These are phyloP conservation scores for Stachybotrys chartarum DNA, from an alignment of 2,329 filamentous ascomycete species.

Conservation along the genomic window DNA sequence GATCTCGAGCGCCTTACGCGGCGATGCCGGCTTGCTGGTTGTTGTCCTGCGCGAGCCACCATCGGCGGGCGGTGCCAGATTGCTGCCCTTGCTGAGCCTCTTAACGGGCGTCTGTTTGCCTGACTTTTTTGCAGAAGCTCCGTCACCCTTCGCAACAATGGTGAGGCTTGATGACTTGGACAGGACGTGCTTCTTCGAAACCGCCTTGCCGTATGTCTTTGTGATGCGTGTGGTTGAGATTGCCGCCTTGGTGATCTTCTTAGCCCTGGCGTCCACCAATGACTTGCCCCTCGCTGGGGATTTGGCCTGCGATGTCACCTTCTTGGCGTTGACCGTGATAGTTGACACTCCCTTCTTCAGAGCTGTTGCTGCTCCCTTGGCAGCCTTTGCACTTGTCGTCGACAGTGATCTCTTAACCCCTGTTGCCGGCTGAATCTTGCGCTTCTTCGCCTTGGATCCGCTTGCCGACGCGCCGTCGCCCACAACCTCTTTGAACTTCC, in stretches of 20 bases:
- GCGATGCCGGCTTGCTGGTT: slow-evolving; percentile 2
- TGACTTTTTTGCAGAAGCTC: slow-evolving; percentile 4
- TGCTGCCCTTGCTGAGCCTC: slow-evolving; percentile 1
- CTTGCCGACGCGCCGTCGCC: slow-evolving; percentile 29
- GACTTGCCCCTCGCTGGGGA: slow-evolving; percentile 16
- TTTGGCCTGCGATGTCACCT: slow-evolving; percentile 15
- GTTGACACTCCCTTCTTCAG: slow-evolving; percentile 28
- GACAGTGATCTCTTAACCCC: slow-evolving; percentile 27
- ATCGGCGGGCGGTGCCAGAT: slow-evolving; percentile 2
- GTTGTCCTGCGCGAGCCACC: not conserved
- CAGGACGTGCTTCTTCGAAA: slow-evolving; percentile 12
- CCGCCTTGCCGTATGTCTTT: slow-evolving; percentile 18
- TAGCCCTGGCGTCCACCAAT: slow-evolving; percentile 15
- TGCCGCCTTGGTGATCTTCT: slow-evolving; percentile 17
- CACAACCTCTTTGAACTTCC: slow-evolving; percentile 48
- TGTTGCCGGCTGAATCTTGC: slow-evolving; percentile 25
- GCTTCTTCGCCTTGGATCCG: slow-evolving; percentile 42
- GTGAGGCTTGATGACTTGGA: slow-evolving; percentile 13
- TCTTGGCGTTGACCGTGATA: slow-evolving; percentile 20
- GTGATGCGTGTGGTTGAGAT: slow-evolving; percentile 16
- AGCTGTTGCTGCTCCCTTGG: slow-evolving; percentile 27
- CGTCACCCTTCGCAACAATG: slow-evolving; percentile 6
- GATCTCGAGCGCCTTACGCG: slow-evolving; percentile 13
- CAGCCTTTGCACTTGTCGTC: slow-evolving; percentile 24
- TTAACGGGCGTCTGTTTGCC: slow-evolving; percentile 6